Evolutionary conservation across 306 rosid species (phyloP).

Genomic region (Parietaria judaica): DNA sequence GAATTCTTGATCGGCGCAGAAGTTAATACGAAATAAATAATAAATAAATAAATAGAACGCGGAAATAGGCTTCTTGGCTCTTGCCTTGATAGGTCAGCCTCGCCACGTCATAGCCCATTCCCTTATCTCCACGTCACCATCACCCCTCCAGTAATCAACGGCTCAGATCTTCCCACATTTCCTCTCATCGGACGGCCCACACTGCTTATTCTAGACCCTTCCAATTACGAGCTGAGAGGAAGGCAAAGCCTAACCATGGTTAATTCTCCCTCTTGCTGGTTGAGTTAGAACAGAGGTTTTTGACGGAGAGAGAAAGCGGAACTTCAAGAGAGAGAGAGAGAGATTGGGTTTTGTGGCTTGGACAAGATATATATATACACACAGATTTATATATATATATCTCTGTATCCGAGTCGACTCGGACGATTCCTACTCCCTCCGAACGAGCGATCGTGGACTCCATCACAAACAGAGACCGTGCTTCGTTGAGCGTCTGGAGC

Average conservation of each 20-base stretch:
- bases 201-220: conserved; percentile 56
- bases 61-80: neutral
- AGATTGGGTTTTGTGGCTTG: conserved; percentile 20
- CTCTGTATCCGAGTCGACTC: conserved; percentile 34
- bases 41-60: neutral
- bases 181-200: conserved; percentile 26
- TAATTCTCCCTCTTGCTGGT: conserved; percentile 9
- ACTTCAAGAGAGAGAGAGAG: neutral
- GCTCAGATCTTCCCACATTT: conserved; percentile 12
- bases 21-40: neutral
- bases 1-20: conserved; percentile 18
- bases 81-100: conserved; percentile 11
- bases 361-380: conserved; percentile 9
- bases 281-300: conserved; percentile 36
- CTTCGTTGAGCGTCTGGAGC: neutral
- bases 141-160: conserved; percentile 15
- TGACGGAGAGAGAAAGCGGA: too few species aligned
- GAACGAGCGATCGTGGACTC: conserved; percentile 10
- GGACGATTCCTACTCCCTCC: conserved; percentile 28
- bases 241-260: conserved; percentile 34
- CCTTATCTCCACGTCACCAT: conserved; percentile 52
- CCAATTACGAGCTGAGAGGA: conserved; percentile 14
- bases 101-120: conserved; percentile 36
- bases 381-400: neutral
- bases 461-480: too few species aligned